Base-by-base conservation (phyloP, 495 filamentous ascomycete genomes). In the Penicillium antarcticum region DNA sequence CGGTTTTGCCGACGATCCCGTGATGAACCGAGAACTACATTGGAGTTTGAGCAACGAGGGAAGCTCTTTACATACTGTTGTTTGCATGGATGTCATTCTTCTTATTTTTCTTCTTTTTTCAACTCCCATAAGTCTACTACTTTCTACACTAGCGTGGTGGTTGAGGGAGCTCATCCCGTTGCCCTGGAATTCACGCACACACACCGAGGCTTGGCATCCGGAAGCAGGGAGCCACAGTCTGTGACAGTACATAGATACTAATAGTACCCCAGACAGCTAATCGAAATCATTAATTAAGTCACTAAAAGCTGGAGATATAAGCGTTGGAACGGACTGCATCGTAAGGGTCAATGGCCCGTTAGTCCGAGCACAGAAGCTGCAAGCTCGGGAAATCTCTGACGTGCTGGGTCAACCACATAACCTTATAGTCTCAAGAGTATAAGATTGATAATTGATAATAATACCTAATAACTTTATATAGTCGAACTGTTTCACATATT, bases 1-100 rank as follows among this genome's bases (percentile, higher is more conserved):
- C 66, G 70, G 70, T 75, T 75, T 73, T 73, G 67, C 72, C 72
- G 72, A 75, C 65, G 67, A 66, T 75, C 72, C 72, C 72, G 72
- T 73, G 70, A 73, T 75, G 68, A 72, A 71, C 72, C 72, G 72
- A 73, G 58, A 54, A 53, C 44, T 24, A 29, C 32, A 10, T 43
- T 37, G 36, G 31, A 24, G n/a, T 43, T 31, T 50, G 14, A 39
- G 17, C 32, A 34, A 32, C 23, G 38, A 12, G 45, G 16, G 12
- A 14, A 51, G 32, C 32, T 43, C 19, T 34, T 18, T 35, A 12
- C 17, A 16, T 4, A 17, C 40, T 10, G 16, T 51, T 45, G 45
- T 31, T 39, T 49, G 1, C 26, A 24, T 31, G 53, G 23, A 45
- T 48, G 31, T 36, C 16, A 31, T 43, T 7, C 24, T 36, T 6